Conservation (phyloP, 176 grass and related monocot genomes). For the Ampelocalamus luodianensis region DNA sequence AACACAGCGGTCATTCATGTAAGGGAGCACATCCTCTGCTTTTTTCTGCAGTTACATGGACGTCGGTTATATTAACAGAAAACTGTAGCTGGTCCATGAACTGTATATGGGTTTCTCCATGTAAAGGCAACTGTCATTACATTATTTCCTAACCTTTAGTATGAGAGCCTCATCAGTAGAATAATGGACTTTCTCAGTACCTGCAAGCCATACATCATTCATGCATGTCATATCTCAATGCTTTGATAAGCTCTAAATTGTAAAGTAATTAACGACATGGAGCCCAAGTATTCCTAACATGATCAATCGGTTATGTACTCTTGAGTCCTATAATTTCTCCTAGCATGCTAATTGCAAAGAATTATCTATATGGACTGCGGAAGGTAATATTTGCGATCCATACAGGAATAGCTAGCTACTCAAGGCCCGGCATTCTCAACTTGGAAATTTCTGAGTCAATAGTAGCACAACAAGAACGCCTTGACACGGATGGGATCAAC, state of each 20-base stretch:
- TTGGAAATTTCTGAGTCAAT: not conserved
- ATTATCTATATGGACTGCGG: not conserved
- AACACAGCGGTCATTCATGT: conserved; percentile 73
- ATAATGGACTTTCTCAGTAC: conserved; percentile 60
- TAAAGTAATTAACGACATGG: not conserved
- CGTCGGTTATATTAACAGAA: conserved; percentile 27
- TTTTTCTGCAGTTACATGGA: conserved; percentile 75
- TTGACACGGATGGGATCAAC: not conserved
- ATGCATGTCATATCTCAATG: not conserved
- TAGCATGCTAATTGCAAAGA: not conserved
- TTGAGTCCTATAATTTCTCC: not conserved
- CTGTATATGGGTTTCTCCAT: not conserved
- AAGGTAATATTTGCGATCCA: not conserved
- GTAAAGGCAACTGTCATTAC: not conserved
- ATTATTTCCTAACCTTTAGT: conserved; percentile 69
- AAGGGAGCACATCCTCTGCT: conserved; percentile 71
- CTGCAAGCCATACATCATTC: conserved; percentile 37
- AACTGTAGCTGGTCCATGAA: not conserved
- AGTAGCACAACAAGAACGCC: not conserved
- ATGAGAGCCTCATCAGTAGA: conserved; percentile 74
- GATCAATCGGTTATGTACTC: not conserved
- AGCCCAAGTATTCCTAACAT: not conserved
- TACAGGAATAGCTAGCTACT: not conserved
- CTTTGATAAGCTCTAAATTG: not conserved
- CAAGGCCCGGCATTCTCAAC: not conserved